These are phyloP conservation scores for Hawksworthiomyces lignivorus DNA, from an alignment of 2,329 filamentous ascomycete genomes.

Conservation along the genomic window DNA sequence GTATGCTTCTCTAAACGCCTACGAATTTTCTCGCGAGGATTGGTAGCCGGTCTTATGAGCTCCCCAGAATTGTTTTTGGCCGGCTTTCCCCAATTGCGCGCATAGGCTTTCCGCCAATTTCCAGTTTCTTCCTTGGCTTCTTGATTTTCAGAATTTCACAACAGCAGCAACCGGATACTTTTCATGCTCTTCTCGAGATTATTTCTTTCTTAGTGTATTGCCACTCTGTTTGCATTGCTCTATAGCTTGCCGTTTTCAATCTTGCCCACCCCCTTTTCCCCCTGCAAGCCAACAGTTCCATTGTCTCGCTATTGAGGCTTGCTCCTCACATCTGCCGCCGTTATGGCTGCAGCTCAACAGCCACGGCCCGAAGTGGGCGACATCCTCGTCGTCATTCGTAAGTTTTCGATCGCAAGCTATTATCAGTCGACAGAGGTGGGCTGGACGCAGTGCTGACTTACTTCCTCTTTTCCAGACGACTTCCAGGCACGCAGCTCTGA, in stretches of 20 bases:
- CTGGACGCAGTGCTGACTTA: not conserved
- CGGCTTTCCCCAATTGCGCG: constrained; percentile 6
- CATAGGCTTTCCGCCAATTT: not conserved
- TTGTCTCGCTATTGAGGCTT: not conserved
- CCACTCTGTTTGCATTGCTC: not conserved
- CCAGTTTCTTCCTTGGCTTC: too few species aligned
- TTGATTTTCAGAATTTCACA: too few species aligned
- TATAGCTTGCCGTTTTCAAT: too few species aligned
- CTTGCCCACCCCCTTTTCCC: too few species aligned
- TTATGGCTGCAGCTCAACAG: constrained; percentile 25
- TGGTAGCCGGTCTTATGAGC: not conserved
- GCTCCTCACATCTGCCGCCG: constrained; percentile 3
- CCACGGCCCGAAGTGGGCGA: constrained; percentile 55
- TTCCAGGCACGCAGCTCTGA: constrained; percentile 87
- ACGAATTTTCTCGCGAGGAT: not conserved
- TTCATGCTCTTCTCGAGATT: not conserved
- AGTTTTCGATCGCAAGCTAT: constrained; percentile 28
- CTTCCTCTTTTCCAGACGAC: constrained; percentile 56
- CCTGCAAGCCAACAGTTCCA: too few species aligned
- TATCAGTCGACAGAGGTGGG: too few species aligned
- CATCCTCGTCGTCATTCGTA: constrained; percentile 64
- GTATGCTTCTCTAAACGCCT: not conserved
- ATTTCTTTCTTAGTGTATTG: not conserved
- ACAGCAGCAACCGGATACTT: too few species aligned
- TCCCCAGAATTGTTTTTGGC: too few species aligned